A percentile compares a stretch with the other conserved stretches of the same genome.
These are phyloP conservation scores for Crucihimalaya himalaica DNA, from an alignment of 345 rosid species.

Conservation along the genomic window DNA sequence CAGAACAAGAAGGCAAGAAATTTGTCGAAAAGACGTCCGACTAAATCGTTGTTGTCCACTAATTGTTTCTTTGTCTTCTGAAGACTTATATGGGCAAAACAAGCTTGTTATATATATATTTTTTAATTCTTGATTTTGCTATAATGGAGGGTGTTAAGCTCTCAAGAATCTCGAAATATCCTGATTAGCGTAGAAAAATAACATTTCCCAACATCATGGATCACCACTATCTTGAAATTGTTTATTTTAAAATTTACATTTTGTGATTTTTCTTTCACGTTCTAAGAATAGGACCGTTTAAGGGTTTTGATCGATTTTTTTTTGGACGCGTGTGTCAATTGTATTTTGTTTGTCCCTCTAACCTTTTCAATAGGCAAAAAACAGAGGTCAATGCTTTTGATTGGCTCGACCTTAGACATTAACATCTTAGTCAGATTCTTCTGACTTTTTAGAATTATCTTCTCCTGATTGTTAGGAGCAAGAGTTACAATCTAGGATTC, in stretches of 20 bases:
- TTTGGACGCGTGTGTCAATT: constrained; percentile 28
- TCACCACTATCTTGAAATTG: constrained; percentile 36
- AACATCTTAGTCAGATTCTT: constrained; percentile 32
- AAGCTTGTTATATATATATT: background rate
- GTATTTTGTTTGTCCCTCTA: constrained; percentile 18
- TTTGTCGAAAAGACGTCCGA: constrained; percentile 32
- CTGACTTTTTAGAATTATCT: constrained; percentile 28
- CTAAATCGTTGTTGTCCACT: constrained; percentile 35
- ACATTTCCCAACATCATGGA: constrained; percentile 27
- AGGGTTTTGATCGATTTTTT: constrained; percentile 12
- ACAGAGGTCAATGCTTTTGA: constrained; percentile 31
- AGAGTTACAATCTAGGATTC: constrained; percentile 14
- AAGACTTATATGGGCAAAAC: constrained; percentile 21
- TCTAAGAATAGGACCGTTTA: constrained; percentile 29
- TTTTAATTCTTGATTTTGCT: background rate
- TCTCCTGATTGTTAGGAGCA: constrained; percentile 18
- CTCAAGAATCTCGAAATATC: constrained; percentile 30
- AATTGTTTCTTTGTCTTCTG: constrained; percentile 32
- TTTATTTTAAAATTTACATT: constrained; percentile 16
- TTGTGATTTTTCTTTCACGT: constrained; percentile 26
- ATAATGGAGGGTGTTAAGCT: constrained; percentile 23
- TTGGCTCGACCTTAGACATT: constrained; percentile 9
- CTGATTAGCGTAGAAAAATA: constrained; percentile 10
- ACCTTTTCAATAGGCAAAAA: constrained; percentile 37
- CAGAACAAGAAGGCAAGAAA: background rate